Evolutionary conservation across 163 green algal genomes (phyloP).

Genomic region (Scenedesmus sp.): DNA sequence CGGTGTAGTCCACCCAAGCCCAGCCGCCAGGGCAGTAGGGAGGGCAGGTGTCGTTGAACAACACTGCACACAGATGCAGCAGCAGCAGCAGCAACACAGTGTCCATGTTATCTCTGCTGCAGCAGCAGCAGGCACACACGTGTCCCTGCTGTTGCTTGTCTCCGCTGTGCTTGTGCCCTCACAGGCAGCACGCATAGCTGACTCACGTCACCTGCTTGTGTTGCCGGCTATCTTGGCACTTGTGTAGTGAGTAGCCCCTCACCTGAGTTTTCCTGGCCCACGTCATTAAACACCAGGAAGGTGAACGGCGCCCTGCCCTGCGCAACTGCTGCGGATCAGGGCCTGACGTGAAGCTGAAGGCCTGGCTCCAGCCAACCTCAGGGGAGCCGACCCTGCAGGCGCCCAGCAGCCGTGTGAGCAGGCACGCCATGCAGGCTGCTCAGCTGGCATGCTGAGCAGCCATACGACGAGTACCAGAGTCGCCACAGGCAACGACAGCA

Average conservation of each 20-base stretch:
- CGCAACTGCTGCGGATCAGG: constrained; percentile 11
- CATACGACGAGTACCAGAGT: too few relatives aligned
- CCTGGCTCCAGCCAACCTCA: constrained; percentile 25
- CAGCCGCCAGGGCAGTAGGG: constrained; percentile 42
- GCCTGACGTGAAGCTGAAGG: constrained; percentile 1
- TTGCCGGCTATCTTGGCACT: background rate
- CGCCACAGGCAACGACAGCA: too few relatives aligned
- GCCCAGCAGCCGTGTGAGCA: background rate
- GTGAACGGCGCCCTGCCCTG: background rate
- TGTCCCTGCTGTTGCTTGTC: background rate
- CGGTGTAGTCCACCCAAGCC: constrained; percentile 43
- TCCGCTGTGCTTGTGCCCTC: background rate
- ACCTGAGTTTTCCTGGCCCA: constrained; percentile 55
- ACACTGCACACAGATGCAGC: background rate
- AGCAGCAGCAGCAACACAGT: background rate
- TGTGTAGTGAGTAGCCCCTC: background rate
- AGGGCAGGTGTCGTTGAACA: constrained; percentile 51
- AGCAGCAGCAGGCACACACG: background rate
- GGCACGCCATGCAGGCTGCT: too few relatives aligned
- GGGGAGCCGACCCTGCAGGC: constrained; percentile 12
- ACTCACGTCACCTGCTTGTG: background rate
- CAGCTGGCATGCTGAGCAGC: too few relatives aligned
- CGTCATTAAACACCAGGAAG: constrained; percentile 64
- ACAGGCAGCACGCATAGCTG: background rate
- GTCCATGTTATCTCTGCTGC: too few relatives aligned